Evolutionary conservation across 805 yeast species (phyloP).

Genomic region (Ogataea pilisensis): DNA sequence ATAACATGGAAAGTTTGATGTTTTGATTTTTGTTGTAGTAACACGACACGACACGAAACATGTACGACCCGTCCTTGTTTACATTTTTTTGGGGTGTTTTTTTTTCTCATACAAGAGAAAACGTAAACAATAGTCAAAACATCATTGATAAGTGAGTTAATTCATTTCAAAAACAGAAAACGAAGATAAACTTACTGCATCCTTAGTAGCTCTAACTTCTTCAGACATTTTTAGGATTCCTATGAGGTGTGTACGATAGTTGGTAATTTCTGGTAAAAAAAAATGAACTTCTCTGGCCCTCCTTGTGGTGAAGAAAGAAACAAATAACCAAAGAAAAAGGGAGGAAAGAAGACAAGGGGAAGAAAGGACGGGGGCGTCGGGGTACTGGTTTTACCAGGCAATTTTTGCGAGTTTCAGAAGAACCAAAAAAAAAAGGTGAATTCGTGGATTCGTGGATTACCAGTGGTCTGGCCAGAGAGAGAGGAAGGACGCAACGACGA

Average conservation of each 20-base stretch:
- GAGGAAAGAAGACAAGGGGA: slow-evolving; percentile 3
- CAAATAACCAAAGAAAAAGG: slow-evolving; percentile 3
- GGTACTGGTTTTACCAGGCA: slow-evolving; percentile 6
- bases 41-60: slow-evolving; percentile 4
- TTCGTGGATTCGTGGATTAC: neutral
- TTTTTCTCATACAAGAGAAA: neutral
- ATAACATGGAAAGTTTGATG: too few species aligned
- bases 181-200: slow-evolving; percentile 30
- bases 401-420: slow-evolving; percentile 1
- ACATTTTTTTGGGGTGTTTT: neutral
- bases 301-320: neutral
- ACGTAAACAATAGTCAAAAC: neutral
- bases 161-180: too few species aligned
- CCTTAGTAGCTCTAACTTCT: slow-evolving; percentile 29
- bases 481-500: neutral
- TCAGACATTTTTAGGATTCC: slow-evolving; percentile 16
- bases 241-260: too few species aligned
- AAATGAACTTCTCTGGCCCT: neutral
- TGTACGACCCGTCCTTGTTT: slow-evolving; percentile 1
- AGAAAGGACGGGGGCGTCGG: slow-evolving; percentile 4
- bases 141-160: too few species aligned
- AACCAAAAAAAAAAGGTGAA: neutral
- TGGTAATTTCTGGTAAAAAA: neutral
- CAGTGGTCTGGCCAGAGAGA: neutral
- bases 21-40: neutral